These are phyloP conservation scores for Kokia cookei DNA, from an alignment of 441 rosid species.

Conservation along the genomic window DNA sequence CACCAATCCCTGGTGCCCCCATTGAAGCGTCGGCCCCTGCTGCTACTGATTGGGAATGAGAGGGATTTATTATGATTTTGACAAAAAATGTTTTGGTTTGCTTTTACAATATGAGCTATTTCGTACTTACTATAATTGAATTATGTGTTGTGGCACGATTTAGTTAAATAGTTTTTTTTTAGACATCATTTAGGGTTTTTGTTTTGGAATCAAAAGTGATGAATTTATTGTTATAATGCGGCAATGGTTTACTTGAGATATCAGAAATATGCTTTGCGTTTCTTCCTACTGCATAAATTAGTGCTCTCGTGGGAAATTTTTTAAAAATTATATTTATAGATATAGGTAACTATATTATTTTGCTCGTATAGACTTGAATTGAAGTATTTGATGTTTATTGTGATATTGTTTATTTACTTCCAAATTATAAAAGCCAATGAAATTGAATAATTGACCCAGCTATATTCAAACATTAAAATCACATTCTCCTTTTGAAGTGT, in stretches of 20 bases:
- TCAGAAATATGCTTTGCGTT: background rate
- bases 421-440: no score
- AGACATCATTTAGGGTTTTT: background rate
- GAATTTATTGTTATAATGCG: background rate
- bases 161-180: constrained; percentile 6
- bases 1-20: background rate
- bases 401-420: no score
- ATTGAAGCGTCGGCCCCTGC: constrained; percentile 13
- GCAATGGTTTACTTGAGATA: background rate
- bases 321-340: no score
- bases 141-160: constrained; percentile 6
- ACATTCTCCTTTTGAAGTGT: no score
- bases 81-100: background rate
- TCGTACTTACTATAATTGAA: constrained; percentile 4
- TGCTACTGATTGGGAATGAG: constrained; percentile 35
- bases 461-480: no score
- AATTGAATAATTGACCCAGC: no score
- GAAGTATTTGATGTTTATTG: no score
- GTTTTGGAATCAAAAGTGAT: background rate
- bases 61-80: background rate
- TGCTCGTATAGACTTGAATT: no score
- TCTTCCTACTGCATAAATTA: no score
- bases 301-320: no score
- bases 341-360: no score
- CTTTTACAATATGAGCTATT: background rate